These are phyloP conservation scores for Verticillium albo-atrum DNA, from an alignment of 2,329 filamentous ascomycete genomes.

Conservation along the genomic window DNA sequence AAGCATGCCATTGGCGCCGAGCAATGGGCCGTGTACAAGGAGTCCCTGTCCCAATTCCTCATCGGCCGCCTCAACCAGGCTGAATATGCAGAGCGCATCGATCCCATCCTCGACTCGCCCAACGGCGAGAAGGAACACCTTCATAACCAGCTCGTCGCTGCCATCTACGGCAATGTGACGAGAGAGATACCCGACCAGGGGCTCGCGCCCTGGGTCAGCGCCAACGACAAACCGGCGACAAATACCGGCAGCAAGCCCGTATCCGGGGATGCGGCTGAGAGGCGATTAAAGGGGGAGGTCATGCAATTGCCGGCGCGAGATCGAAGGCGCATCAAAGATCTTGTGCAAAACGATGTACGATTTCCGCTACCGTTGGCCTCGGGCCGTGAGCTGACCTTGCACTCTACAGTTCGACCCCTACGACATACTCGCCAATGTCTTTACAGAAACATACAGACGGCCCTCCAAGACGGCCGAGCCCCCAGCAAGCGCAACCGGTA, in stretches of 20 bases:
- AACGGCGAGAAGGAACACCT: constrained; percentile 58
- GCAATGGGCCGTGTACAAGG: constrained; percentile 62
- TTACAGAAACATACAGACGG: constrained; percentile 45
- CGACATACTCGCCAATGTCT: constrained; percentile 47
- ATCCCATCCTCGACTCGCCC: constrained; percentile 52
- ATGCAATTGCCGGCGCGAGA: constrained; percentile 67
- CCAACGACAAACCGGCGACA: constrained; percentile 61
- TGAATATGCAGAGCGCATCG: constrained; percentile 56
- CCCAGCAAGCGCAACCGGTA: constrained; percentile 63
- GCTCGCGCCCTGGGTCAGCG: constrained; percentile 66
- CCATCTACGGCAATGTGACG: constrained; percentile 65
- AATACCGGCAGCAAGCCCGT: constrained; percentile 56
- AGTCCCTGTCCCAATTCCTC: constrained; percentile 57
- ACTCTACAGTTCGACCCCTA: constrained; percentile 46
- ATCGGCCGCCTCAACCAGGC: constrained; percentile 59
- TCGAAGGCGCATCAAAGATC: constrained; percentile 61
- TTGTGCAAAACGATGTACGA: constrained; percentile 57
- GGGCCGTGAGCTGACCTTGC: background rate
- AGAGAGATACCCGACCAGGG: constrained; percentile 65
- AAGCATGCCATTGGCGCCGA: constrained; percentile 56
- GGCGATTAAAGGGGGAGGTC: constrained; percentile 62
- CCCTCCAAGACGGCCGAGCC: constrained; percentile 50
- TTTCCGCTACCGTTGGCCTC: background rate
- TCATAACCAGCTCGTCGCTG: constrained; percentile 64
- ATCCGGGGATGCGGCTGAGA: constrained; percentile 61